Percentiles rank a stretch among this genome's conserved stretches.
phyloP scores from a whole-genome alignment of 352 stramenopile genomes.

The Lagenidium giganteum region DNA sequence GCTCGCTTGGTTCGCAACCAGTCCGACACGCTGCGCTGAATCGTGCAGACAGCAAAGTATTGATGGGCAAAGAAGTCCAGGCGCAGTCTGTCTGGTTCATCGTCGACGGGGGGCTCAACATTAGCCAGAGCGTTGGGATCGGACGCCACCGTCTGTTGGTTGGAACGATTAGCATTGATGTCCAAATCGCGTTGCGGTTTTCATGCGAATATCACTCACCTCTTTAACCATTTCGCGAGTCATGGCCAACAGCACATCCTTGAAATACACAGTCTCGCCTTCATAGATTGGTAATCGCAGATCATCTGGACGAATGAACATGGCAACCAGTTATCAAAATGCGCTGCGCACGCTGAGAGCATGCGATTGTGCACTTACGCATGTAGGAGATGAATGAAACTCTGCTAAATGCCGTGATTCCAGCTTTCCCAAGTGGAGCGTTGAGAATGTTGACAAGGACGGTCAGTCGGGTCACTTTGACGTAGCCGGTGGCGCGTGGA shows the following conservation, averaged over 20 bases:
- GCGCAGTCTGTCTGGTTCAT: constrained; percentile 22
- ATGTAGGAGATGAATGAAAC: constrained; percentile 49
- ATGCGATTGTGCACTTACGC: constrained; percentile 29
- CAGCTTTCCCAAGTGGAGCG: constrained; percentile 65
- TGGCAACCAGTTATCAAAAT: constrained; percentile 1
- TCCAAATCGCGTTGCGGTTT: background rate
- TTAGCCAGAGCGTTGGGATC: constrained; percentile 39
- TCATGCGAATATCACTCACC: constrained; percentile 20
- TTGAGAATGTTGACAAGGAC: constrained; percentile 72
- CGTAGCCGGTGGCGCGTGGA: constrained; percentile 76
- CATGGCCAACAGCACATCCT: constrained; percentile 82
- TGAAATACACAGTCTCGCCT: constrained; percentile 79
- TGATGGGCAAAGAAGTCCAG: constrained; percentile 65
- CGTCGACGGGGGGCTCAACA: constrained; percentile 27
- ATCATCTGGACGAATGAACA: constrained; percentile 23
- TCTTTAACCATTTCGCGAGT: constrained; percentile 75
- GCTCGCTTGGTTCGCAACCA: constrained; percentile 68
- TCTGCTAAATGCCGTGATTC: constrained; percentile 33
- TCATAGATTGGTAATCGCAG: constrained; percentile 79
- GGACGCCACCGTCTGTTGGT: constrained; percentile 23
- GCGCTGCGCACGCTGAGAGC: background rate
- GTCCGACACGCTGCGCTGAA: constrained; percentile 45
- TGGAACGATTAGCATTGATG: no score
- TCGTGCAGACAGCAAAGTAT: constrained; percentile 58
- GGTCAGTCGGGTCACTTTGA: constrained; percentile 67